Evolutionary conservation across 2,329 filamentous ascomycete species (phyloP), one percentile per base, ranked within the genome.

Genomic region (Aspergillus thermomutatus): DNA sequence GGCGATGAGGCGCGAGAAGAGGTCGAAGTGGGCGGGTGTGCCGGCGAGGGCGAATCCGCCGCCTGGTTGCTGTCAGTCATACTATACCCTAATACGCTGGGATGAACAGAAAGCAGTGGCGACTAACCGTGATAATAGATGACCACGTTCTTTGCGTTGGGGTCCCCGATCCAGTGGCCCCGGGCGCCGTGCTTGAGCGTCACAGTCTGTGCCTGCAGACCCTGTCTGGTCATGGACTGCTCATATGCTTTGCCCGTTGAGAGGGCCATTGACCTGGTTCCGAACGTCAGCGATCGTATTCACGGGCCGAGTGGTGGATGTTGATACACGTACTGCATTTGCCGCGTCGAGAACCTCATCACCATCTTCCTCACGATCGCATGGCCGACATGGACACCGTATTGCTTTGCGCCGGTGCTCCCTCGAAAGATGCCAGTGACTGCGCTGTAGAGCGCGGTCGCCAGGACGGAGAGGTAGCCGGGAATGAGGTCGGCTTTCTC

Each of bases 21-120:
- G 84, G 9, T 73, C 61, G 45, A 82, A 68, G 61, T 82, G 78
- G 6, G 71, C 72, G 0, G 75, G 53, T 0, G 57, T 58, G 10
- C 72, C 74, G 1, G 80, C 71, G 26, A 82, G 47, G 3, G 75
- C 77, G 64, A 82, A 86, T 5, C 83, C 83, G 49, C 83, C 83
- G 26, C 80, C 80, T 82, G 25, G 26, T 19, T 53, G 26, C 46
- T 47, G 5, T 53, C 34, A 21, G 49, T 52, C 31, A 17, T 34
- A 14, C 17, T 17, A 14, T 17, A 7, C 31, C 14, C 14, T 34
- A 6, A 17, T n/a, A 17, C 11, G 31, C 31, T 34, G 31, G 14
- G 11, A 11, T 7, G 4, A 17, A 17, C 31, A 34, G n/a, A 7
- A 34, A 37, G 26, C 53, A 10, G 21, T 19, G 31, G 21, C 14